Base-by-base conservation (phyloP, 495 filamentous ascomycete genomes). In the Penicillium pancosmium region DNA sequence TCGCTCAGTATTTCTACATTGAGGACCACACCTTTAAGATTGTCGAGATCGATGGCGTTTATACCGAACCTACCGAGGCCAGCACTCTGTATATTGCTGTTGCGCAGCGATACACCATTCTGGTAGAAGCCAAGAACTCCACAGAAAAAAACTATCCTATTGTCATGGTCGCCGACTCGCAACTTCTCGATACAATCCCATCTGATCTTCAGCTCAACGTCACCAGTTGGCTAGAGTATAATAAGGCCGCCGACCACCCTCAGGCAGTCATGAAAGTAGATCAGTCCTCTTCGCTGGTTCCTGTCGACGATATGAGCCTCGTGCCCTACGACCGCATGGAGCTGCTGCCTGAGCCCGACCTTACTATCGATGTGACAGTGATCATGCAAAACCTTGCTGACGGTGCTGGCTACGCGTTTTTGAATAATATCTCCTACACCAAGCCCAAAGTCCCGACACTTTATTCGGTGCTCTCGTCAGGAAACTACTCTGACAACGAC, bases 221-320 rank as follows among this genome's bases (percentile, higher is more conserved):
- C 0, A 93, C 91, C 1, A 87, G 86, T 12, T 93, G 88, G 88
- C 81, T 95, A 0, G 79, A 88, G 4, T 93, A 94, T 63, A 82
- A 92, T 68, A 62, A 78, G 0, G 52, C 59, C 1, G 82, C 83
- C 5, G 68, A 76, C 0, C 76, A 88, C 5, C 87, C 87, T 3
- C 73, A 68, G 15, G 69, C 74, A 0, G 74, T 85, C 6, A 75
- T 79, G 6, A 62, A 77, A 0, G 67, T 90, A 23, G 77, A 84
- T 36, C 72, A 76, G 21, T 62, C 64, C 16, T 67, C 69, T 11
- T 65, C 71, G 11, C 62, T 76, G 19, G 47, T 68, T 23, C 72
- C 75, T 16, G 85, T 89, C 52, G 76, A 87, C 49, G 76, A 80
- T 48, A 55, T 70, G 23, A 82, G 80, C 2, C 86, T 91, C 54